Evolutionary conservation across 2,329 filamentous ascomycete genomes (phyloP), one percentile per base, ranked within the genome.

Genomic region (Beauveria rudraprayagi): DNA sequence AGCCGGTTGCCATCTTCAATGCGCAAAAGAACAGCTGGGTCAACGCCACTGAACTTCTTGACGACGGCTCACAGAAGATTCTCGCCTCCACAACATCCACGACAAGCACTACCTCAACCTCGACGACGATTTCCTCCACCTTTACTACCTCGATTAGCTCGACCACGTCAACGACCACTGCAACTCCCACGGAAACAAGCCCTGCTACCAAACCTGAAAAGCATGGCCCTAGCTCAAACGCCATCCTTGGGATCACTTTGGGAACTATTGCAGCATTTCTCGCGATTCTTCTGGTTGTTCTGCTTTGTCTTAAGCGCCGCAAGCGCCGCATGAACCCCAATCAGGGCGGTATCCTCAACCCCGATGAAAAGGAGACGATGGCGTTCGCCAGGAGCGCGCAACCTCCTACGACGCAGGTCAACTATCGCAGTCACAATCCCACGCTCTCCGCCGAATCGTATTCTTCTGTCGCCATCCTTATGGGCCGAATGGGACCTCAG

Each of bases 261-360:
- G 92, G 92, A 14, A 86, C 87, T n/a, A 85, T 96, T 24, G 83
- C 90, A 57, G 91, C 89, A 19, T 77, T 91, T 57, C 85, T 88
- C 22, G 75, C 85, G 0, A 70, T 96, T 7, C 77, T 95, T n/a
- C 79, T 89, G 28, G 71, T 90, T 1, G 70, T 91, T n/a, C 80
- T 97, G 22, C 77, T 94, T 56, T 78, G 89, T 9, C 59, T 76
- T 66, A 85, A 83, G 70, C 80, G 81, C 67, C 81, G 81, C 66
- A 82, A 78, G 60, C 75, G 77, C 56, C 79, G 80, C 59, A 70
- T 74, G 14, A 61, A 61, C 41, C 53, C 60, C 3, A 61, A 61
- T 44, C 80, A 83, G 62, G 73, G 72, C 62, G 81, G 74, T 66
- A 78, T 73, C 60, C 66, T 73, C 37, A 69, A 76, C 16, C 70